These are phyloP conservation scores for Lipomyces spencermartinsiae DNA, from an alignment of 805 yeast species.

Conservation along the genomic window DNA sequence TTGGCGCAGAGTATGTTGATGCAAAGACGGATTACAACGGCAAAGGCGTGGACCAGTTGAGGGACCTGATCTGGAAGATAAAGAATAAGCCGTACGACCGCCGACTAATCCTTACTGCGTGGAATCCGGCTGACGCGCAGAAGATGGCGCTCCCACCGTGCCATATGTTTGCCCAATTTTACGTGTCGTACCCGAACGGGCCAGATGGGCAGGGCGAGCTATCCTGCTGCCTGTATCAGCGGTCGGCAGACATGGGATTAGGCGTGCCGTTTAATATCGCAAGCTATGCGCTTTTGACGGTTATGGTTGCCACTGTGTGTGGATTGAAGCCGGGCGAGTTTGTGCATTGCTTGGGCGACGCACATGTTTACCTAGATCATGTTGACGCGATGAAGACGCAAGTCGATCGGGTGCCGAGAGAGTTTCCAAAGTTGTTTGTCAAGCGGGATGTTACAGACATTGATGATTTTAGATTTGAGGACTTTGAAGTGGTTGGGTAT, in stretches of 20 bases:
- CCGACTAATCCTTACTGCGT: slow-evolving; percentile 91
- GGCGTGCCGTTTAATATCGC: slow-evolving; percentile 99
- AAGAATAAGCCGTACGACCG: slow-evolving; percentile 93
- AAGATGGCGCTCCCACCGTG: slow-evolving; percentile 99
- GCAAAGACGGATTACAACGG: slow-evolving; percentile 88
- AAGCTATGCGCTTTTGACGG: slow-evolving; percentile 88
- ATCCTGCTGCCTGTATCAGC: slow-evolving; percentile 89
- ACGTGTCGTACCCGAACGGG: slow-evolving; percentile 78
- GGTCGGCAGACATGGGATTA: slow-evolving; percentile 99
- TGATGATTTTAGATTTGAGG: slow-evolving; percentile 88
- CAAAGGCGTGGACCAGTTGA: slow-evolving; percentile 88
- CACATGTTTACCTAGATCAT: slow-evolving; percentile 93
- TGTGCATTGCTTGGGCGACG: slow-evolving; percentile 94
- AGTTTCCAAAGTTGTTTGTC: slow-evolving; percentile 80
- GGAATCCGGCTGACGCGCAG: slow-evolving; percentile 97
- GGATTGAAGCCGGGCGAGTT: slow-evolving; percentile 96
- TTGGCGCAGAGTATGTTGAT: slow-evolving; percentile 89
- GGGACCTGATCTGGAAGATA: slow-evolving; percentile 76
- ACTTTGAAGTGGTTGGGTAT: slow-evolving; percentile 80
- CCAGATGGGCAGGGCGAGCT: slow-evolving; percentile 62
- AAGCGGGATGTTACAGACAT: slow-evolving; percentile 70
- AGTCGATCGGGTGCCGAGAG: slow-evolving; percentile 71
- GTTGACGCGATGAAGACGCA: slow-evolving; percentile 89
- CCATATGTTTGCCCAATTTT: slow-evolving; percentile 94
- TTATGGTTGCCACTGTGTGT: slow-evolving; percentile 94